Percentiles rank a stretch among this genome's conserved stretches.
These are phyloP conservation scores for Erigeron philadelphicus DNA, from an alignment of 140 eudicot genomes.

Conservation along the genomic window DNA sequence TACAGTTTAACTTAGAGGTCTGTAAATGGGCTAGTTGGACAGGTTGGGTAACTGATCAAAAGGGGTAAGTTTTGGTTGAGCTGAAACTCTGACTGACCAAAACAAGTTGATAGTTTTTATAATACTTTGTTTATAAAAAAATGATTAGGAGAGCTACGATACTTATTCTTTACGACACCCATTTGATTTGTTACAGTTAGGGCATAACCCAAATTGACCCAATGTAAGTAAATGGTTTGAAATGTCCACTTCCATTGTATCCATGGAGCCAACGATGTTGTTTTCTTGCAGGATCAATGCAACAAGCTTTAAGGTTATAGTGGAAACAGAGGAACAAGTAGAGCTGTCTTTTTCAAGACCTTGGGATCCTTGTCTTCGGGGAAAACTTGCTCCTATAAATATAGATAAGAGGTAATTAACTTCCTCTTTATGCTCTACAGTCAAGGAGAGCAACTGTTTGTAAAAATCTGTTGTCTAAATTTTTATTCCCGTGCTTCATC, in stretches of 20 bases:
- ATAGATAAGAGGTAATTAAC: constrained; percentile 46
- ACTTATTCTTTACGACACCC: not conserved
- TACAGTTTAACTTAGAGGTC: constrained; percentile 12
- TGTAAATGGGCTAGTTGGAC: not conserved
- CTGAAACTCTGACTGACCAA: no score
- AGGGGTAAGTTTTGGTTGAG: not conserved
- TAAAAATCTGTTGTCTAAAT: not conserved
- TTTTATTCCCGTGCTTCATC: not conserved
- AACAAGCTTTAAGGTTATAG: constrained; percentile 51
- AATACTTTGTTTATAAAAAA: no score
- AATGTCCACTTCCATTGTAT: not conserved
- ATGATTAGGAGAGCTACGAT: no score
- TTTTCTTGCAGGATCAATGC: constrained; percentile 46
- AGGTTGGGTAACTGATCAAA: not conserved
- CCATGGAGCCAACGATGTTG: not conserved
- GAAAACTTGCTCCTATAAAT: constrained; percentile 50
- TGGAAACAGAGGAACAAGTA: constrained; percentile 62
- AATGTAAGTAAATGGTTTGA: not conserved
- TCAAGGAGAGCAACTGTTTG: not conserved
- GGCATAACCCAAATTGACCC: not conserved
- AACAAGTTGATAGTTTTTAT: no score
- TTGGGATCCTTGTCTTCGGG: constrained; percentile 51
- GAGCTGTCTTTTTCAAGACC: constrained; percentile 56
- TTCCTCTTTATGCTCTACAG: not conserved
- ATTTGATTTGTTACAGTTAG: not conserved